Conservation (phyloP, 2,329 filamentous ascomycete genomes). For the Paecilomyces sp. region DNA sequence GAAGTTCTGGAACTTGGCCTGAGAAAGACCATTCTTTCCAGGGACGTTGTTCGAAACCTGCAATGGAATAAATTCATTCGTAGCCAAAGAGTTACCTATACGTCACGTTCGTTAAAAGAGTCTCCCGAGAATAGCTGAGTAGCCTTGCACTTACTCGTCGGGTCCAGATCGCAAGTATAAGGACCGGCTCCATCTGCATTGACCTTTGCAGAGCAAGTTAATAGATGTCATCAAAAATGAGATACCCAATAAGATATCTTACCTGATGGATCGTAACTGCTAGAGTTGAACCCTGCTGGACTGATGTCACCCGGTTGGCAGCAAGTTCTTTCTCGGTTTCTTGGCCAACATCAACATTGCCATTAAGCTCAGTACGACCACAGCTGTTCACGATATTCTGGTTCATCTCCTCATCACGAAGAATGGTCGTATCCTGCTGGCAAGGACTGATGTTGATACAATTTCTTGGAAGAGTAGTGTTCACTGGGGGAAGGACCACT, state of each 20-base stretch:
- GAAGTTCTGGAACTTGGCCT: background rate
- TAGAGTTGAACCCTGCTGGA: background rate
- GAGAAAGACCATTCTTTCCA: background rate
- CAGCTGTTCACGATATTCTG: slow-evolving; percentile 32
- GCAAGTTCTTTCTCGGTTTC: slow-evolving; percentile 29
- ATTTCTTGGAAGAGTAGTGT: slow-evolving; percentile 20
- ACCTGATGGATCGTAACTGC: background rate
- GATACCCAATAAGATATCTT: background rate
- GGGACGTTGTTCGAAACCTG: background rate
- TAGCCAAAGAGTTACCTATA: background rate
- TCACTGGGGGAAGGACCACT: background rate
- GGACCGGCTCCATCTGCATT: background rate
- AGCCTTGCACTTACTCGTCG: background rate
- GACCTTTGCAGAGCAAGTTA: background rate
- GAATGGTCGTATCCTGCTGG: slow-evolving; percentile 30
- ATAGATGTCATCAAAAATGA: background rate
- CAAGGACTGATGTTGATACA: slow-evolving; percentile 30
- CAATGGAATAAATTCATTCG: background rate
- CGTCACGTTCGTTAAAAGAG: background rate
- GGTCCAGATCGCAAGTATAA: background rate
- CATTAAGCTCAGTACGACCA: slow-evolving; percentile 26
- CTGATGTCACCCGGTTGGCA: slow-evolving; percentile 15
- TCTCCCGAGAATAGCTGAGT: background rate
- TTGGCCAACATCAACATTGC: slow-evolving; percentile 32
- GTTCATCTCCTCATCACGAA: slow-evolving; percentile 26